These are phyloP conservation scores for Lyophyllum shimeji DNA, from an alignment of 768 basidiomycete genomes.

Conservation along the genomic window DNA sequence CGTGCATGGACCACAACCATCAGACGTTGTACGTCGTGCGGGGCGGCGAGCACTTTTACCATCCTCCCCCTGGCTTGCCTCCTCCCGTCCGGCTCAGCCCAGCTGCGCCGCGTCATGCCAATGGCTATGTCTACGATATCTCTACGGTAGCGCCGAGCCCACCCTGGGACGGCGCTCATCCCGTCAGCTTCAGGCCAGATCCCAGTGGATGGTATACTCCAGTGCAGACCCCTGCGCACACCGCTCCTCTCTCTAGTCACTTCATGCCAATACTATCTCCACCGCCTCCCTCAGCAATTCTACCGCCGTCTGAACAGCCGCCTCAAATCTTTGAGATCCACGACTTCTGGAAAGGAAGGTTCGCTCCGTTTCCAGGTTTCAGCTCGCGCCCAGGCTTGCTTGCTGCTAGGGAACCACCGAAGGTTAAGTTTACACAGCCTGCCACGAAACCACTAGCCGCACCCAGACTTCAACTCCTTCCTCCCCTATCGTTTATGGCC, in stretches of 20 bases:
- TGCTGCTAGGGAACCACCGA: constrained; percentile 19
- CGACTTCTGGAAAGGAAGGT: constrained; percentile 40
- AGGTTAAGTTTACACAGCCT: constrained; percentile 17
- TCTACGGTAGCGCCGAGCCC: not conserved
- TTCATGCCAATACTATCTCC: not conserved
- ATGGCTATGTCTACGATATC: not conserved
- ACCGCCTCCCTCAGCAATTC: not conserved
- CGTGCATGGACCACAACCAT: constrained; percentile 16
- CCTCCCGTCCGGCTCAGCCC: not conserved
- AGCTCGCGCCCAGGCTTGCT: constrained; percentile 33
- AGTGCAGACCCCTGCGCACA: not conserved
- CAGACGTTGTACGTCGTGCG: constrained; percentile 4
- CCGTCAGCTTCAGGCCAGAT: constrained; percentile 10
- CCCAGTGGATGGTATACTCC: constrained; percentile 17
- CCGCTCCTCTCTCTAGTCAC: not conserved
- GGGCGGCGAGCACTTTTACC: constrained; percentile 6
- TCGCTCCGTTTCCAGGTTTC: constrained; percentile 43
- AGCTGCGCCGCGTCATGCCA: not conserved
- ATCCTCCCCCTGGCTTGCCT: not conserved
- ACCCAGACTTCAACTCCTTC: constrained; percentile 14
- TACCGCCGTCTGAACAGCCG: not conserved
- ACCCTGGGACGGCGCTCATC: not conserved
- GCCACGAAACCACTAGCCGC: constrained; percentile 7
- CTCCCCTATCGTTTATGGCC: constrained; percentile 18
- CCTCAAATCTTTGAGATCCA: constrained; percentile 21